A percentile compares a stretch with the other conserved stretches of the same genome.
phyloP scores from a whole-genome alignment of 1,284 basidiomycete species.

The Heterobasidion occidentale region DNA sequence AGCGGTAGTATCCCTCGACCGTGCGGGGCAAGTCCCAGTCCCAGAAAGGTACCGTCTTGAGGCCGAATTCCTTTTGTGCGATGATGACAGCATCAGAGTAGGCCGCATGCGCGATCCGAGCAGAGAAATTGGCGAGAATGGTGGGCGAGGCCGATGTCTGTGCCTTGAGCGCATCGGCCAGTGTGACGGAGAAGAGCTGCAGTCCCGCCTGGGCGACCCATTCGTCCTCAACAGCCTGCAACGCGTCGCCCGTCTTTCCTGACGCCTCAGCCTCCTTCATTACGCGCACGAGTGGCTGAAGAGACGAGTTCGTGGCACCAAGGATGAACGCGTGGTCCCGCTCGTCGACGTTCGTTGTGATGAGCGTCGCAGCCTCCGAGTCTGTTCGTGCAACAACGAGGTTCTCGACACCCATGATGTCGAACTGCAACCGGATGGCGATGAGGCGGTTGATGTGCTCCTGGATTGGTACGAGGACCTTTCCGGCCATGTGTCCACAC shows the following conservation, averaged over 20 bases:
- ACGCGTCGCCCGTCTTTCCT: conserved; percentile 73
- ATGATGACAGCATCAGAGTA: conserved; percentile 67
- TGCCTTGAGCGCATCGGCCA: conserved; percentile 66
- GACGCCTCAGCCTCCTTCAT: conserved; percentile 81
- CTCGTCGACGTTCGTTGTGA: conserved; percentile 94
- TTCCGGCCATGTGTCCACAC: conserved; percentile 72
- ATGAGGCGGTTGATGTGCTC: conserved; percentile 79
- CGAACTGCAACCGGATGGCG: conserved; percentile 72
- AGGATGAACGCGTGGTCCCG: conserved; percentile 97
- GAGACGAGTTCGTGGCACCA: conserved; percentile 74
- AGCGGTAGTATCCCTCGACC: conserved; percentile 93
- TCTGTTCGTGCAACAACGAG: conserved; percentile 72
- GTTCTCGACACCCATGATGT: conserved; percentile 76
- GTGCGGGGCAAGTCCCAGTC: conserved; percentile 94
- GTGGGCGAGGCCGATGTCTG: conserved; percentile 47
- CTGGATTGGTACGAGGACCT: conserved; percentile 50
- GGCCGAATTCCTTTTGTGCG: conserved; percentile 75
- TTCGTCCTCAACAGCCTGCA: conserved; percentile 85
- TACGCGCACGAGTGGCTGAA: conserved; percentile 64
- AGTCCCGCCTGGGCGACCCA: conserved; percentile 79
- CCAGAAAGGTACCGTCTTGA: conserved; percentile 73
- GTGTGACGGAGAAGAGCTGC: conserved; percentile 70
- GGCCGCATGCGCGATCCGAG: conserved; percentile 58
- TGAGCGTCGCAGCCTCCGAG: conserved; percentile 90
- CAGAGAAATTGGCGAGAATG: conserved; percentile 50